Conservation (phyloP, 331 rosid species). For the Telfairia occidentalis region DNA sequence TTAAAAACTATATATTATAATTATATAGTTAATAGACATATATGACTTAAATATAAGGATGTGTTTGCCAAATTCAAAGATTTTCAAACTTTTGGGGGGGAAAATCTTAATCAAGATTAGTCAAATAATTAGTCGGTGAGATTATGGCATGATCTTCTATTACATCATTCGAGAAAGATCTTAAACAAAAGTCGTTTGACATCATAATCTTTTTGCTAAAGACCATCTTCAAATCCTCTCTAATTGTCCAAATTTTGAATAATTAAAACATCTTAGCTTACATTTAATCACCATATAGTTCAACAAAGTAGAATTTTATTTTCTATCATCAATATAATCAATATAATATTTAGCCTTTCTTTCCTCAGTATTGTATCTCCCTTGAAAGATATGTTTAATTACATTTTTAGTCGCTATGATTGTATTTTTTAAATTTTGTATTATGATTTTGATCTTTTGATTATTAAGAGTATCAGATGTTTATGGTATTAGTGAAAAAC, state of each 20-base stretch:
- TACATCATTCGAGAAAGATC: not conserved
- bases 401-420: not conserved
- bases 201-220: not conserved
- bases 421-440: too few relatives aligned
- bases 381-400: not conserved
- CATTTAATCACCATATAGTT: not conserved
- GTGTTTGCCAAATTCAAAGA: not conserved
- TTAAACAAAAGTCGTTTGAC: not conserved
- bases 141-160: constrained; percentile 6
- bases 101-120: not conserved
- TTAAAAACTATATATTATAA: not conserved
- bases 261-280: not conserved
- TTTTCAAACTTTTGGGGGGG: not conserved
- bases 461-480: not conserved
- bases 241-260: not conserved
- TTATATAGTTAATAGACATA: not conserved
- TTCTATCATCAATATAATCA: not conserved
- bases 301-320: not conserved
- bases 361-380: not conserved
- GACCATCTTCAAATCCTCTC: not conserved
- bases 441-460: too few relatives aligned
- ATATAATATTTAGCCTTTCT: not conserved
- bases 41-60: not conserved
- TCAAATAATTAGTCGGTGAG: constrained; percentile 3
- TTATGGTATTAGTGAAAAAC: too few relatives aligned